Conservation (phyloP, 352 stramenopile species). For the Globisporangium nodosum region DNA sequence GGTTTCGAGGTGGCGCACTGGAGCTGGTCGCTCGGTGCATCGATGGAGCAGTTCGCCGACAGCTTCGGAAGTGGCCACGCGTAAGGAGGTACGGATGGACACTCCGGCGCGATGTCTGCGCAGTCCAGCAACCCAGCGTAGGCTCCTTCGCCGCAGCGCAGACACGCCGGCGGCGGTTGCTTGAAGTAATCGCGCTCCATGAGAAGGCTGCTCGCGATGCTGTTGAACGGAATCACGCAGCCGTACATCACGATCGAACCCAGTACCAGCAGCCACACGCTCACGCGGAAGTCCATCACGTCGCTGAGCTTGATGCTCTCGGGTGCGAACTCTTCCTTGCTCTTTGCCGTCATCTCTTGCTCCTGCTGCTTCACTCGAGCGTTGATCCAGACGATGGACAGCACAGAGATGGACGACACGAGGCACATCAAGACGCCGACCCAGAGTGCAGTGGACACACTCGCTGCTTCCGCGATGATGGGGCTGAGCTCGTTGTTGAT, state of each 20-base stretch:
- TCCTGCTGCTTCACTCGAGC: constrained; percentile 32
- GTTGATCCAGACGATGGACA: constrained; percentile 83
- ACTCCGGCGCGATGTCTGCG: constrained; percentile 34
- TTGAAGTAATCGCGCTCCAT: constrained; percentile 91
- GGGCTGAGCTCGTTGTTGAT: constrained; percentile 92
- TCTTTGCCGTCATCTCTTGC: constrained; percentile 8
- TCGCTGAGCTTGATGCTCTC: constrained; percentile 65
- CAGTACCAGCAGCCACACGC: constrained; percentile 87
- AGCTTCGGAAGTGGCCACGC: constrained; percentile 65
- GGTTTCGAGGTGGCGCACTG: constrained; percentile 48
- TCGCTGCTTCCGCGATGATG: constrained; percentile 53
- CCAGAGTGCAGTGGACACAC: constrained; percentile 79
- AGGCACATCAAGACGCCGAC: constrained; percentile 82
- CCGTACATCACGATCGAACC: constrained; percentile 91
- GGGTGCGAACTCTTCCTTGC: neutral
- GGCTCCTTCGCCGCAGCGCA: constrained; percentile 47
- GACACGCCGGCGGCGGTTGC: constrained; percentile 38
- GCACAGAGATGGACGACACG: constrained; percentile 55
- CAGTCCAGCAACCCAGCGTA: constrained; percentile 54
- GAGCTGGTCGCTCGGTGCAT: constrained; percentile 45
- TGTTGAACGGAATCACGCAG: constrained; percentile 93
- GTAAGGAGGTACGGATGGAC: constrained; percentile 62
- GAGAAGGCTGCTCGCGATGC: constrained; percentile 87
- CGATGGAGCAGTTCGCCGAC: constrained; percentile 68
- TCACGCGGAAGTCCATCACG: constrained; percentile 66